Conservation (phyloP, 768 basidiomycete species). For the Leccinum variicolor region DNA sequence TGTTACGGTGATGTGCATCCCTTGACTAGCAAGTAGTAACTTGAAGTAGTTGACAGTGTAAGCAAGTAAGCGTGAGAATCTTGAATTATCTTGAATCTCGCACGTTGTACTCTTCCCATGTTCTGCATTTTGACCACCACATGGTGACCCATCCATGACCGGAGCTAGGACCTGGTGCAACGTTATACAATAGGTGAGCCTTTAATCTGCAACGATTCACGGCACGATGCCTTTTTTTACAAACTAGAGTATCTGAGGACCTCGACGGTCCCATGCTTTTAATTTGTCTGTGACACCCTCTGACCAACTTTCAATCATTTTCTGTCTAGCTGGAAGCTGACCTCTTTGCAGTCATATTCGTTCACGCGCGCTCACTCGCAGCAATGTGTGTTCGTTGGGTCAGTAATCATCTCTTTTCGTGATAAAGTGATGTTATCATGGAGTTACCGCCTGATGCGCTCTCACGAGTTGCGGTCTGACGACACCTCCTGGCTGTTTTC, state of each 20-base stretch:
- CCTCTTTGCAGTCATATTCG: not conserved
- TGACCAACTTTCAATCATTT: not conserved
- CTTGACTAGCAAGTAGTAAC: not conserved
- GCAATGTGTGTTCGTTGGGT: not conserved
- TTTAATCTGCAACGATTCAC: not conserved
- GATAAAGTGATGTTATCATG: constrained; percentile 14
- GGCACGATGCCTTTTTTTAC: constrained; percentile 1
- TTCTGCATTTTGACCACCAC: not conserved
- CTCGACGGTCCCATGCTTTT: not conserved
- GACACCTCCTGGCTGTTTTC: constrained; percentile 14
- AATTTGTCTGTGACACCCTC: not conserved
- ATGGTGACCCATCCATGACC: not conserved
- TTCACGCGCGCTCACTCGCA: not conserved
- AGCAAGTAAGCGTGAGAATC: constrained; percentile 3
- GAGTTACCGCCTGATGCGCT: constrained; percentile 15
- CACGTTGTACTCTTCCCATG: not conserved
- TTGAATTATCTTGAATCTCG: not conserved
- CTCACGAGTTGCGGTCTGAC: constrained; percentile 5
- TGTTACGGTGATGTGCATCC: not conserved
- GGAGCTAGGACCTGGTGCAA: not conserved
- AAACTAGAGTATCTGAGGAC: constrained; percentile 12
- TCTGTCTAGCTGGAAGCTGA: not conserved
- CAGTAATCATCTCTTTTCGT: not conserved
- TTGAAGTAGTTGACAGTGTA: not conserved
- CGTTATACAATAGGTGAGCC: not conserved